Conservation (phyloP, 225 moss, liverwort and hornwort species). For the Antitrichia curtipendula region DNA sequence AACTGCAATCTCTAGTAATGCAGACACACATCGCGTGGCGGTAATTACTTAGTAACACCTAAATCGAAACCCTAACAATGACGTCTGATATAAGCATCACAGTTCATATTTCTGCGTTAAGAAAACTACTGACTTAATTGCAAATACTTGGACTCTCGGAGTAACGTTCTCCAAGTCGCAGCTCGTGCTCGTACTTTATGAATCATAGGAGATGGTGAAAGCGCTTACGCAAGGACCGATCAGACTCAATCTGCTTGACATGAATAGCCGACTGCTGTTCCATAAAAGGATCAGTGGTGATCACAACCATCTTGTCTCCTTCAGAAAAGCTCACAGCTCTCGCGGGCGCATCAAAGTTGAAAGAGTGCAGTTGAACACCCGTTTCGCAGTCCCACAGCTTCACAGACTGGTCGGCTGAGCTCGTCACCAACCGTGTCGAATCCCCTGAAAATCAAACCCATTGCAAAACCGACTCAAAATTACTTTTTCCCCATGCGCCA, state of each 20-base stretch:
- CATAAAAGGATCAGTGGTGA: conserved; percentile 89
- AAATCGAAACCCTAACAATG: background rate
- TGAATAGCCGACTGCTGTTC: conserved; percentile 80
- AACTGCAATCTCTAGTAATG: background rate
- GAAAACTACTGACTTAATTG: background rate
- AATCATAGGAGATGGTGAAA: background rate
- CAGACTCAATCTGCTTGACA: conserved; percentile 60
- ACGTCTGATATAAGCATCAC: background rate
- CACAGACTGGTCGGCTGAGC: conserved; percentile 75
- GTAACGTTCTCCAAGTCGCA: background rate
- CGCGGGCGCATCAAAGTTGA: conserved; percentile 72
- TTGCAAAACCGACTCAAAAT: background rate
- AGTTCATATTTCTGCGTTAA: too few species aligned
- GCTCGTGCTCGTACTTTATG: background rate
- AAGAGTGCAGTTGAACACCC: conserved; percentile 50
- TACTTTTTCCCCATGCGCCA: background rate
- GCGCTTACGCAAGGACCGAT: conserved; percentile 41
- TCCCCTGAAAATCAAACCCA: conserved; percentile 43
- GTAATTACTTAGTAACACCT: background rate
- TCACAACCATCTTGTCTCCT: conserved; percentile 71
- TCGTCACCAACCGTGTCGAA: conserved; percentile 69
- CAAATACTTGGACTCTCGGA: background rate
- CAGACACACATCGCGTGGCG: too few species aligned
- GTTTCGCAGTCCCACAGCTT: conserved; percentile 88
- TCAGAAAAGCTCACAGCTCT: conserved; percentile 76